Percentiles rank a stretch among this genome's conserved stretches.
phyloP scores from a whole-genome alignment of 2,329 filamentous ascomycete genomes.

The Apiospora rasikravindrae region DNA sequence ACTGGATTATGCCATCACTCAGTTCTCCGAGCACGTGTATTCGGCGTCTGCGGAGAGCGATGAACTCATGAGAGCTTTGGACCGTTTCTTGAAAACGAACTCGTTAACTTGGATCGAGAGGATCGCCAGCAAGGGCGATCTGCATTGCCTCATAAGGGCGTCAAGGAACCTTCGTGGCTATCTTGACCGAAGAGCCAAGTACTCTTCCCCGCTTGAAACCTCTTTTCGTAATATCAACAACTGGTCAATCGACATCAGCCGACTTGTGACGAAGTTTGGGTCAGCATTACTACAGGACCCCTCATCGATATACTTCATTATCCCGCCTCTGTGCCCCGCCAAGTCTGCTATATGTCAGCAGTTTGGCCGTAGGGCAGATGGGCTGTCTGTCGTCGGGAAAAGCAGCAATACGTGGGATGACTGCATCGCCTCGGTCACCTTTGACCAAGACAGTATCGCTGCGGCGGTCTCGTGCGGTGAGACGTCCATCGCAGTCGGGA shows the following conservation, averaged over 20 bases:
- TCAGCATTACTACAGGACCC: not conserved
- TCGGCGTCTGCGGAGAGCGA: not conserved
- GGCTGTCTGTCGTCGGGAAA: too few species aligned
- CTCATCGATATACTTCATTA: not conserved
- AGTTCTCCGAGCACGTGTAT: not conserved
- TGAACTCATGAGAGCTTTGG: not conserved
- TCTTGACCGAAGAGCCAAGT: not conserved
- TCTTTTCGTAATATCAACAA: not conserved
- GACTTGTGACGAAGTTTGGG: not conserved
- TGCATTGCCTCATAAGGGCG: not conserved
- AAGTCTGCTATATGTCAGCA: too few species aligned
- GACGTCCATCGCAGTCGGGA: not conserved
- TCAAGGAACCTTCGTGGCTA: not conserved
- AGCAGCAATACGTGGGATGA: not conserved
- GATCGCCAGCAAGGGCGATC: not conserved
- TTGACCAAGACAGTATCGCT: not conserved
- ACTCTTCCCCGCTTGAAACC: not conserved
- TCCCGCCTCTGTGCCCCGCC: not conserved
- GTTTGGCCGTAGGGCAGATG: too few species aligned
- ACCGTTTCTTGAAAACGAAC: not conserved
- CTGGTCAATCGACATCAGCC: not conserved
- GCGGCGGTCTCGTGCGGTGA: not conserved
- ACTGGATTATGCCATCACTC: not conserved
- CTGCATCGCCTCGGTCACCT: not conserved
- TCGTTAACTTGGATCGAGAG: not conserved